Percentiles rank a stretch among this genome's conserved stretches.
phyloP scores from a whole-genome alignment of 2,329 filamentous ascomycete genomes.

The Celoporthe dispersa region DNA sequence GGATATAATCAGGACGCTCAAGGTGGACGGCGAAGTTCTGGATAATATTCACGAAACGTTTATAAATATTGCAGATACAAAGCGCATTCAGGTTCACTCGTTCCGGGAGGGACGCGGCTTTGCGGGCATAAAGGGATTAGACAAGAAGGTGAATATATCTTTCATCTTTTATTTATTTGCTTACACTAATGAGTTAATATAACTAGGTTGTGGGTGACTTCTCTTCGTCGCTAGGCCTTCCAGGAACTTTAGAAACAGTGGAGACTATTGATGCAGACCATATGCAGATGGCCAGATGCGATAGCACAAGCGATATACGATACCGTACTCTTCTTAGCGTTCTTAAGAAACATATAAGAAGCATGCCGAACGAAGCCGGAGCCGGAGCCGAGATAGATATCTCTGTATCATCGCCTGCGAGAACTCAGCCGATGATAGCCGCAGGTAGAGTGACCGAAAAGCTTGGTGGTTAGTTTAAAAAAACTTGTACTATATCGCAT shows the following conservation, averaged over 20 bases:
- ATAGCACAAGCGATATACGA: neutral
- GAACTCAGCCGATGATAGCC: neutral
- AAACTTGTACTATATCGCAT: neutral
- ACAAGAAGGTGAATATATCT: neutral
- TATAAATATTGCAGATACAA: neutral
- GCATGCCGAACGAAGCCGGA: neutral
- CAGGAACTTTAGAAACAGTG: neutral
- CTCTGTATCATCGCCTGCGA: neutral
- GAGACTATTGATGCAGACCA: neutral
- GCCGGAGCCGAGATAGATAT: neutral
- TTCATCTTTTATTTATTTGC: neutral
- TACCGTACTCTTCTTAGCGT: neutral
- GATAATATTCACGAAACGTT: neutral
- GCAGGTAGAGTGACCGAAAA: neutral
- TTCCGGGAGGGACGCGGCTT: neutral
- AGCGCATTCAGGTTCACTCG: neutral
- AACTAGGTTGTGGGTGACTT: neutral
- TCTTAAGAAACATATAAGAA: too few relatives aligned
- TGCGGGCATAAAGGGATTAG: neutral
- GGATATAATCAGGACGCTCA: neutral
- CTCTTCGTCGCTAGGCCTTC: neutral
- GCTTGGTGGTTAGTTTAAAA: neutral
- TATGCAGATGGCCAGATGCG: conserved; percentile 1
- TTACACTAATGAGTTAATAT: neutral
- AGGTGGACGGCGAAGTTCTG: neutral